Evolutionary conservation across 495 filamentous ascomycete species (phyloP), one percentile per base, ranked within the genome.

Genomic region (Hyphodiscus hymeniophilus): DNA sequence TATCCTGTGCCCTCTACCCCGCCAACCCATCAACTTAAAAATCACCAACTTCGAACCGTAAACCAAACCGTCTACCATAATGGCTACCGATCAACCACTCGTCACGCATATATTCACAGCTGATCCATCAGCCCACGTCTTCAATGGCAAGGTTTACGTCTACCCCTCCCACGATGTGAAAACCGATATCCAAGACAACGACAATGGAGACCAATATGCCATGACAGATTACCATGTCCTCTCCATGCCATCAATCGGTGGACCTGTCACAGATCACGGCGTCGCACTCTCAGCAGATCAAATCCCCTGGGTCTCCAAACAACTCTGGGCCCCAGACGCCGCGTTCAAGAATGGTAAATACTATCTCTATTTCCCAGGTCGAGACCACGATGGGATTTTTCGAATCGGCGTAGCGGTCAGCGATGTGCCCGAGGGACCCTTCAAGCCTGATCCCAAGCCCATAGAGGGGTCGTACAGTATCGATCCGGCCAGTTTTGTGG

Each of bases 161-260:
- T 82, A 81, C 67, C 78, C 78, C 24, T 81, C 77, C 6, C 79
- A 82, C 66, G 79, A 82, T 64, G 67, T 74, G 49, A 74, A 79
- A 55, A 78, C 73, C 26, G 70, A 77, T 60, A 79, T 80, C 58
- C 38, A 70, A 35, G 73, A 76, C 64, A 85, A 86, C 70, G 83
- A 88, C 71, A 84, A 84, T 71, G 84, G 84, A 63, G 83, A 86
- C 67, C 84, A 88, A 63, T 88, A 86, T 63, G 84, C 82, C 68
- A 88, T 88, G 84, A 73, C 68, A 50, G 79, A 82, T 64, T 82
- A 82, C 70, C 78, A 81, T 46, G 79, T 81, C 59, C 76, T 81
- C 62, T 75, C 68, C 41, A 67, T 73, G 45, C 49, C 62, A 1
- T 58, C 66, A 4, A 66, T 77, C 11, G 71, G 72, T 42, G 68